Percentiles rank a stretch among this genome's conserved stretches.
These are phyloP conservation scores for Hypomyces rosellus DNA, from an alignment of 2,329 filamentous ascomycete genomes.

Conservation along the genomic window DNA sequence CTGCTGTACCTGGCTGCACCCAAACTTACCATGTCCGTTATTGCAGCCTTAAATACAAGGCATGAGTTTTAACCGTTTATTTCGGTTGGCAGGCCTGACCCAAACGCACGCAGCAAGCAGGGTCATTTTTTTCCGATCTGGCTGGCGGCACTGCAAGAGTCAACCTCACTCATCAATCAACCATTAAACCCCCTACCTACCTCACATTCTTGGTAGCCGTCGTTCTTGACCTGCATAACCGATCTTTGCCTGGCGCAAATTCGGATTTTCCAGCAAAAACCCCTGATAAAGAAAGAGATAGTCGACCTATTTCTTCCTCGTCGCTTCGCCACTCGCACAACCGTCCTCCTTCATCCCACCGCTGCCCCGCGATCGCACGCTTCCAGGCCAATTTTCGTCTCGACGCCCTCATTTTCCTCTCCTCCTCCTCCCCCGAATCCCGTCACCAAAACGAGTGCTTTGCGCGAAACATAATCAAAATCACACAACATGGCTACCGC, in stretches of 20 bases:
- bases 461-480: conserved; percentile 1
- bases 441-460: neutral
- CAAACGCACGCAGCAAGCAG: neutral
- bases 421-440: conserved; percentile 1
- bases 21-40: too few species aligned
- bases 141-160: neutral
- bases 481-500: conserved; percentile 30
- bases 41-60: too few species aligned
- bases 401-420: neutral
- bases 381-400: neutral
- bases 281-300: conserved; percentile 20
- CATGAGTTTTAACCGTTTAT: too few species aligned
- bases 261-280: conserved; percentile 14
- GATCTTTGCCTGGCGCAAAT: conserved; percentile 36
- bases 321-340: conserved; percentile 16
- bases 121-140: neutral
- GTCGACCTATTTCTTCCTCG: conserved; percentile 20
- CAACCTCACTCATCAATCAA: neutral
- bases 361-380: conserved; percentile 24
- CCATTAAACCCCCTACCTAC: neutral
- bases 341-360: conserved; percentile 17
- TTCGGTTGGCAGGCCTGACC: too few species aligned
- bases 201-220: neutral
- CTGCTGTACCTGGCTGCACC: too few species aligned
- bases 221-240: conserved; percentile 2